A percentile compares a stretch with the other conserved stretches of the same genome.
These are phyloP conservation scores for Nasturtium officinale DNA, from an alignment of 345 rosid species.

Conservation along the genomic window DNA sequence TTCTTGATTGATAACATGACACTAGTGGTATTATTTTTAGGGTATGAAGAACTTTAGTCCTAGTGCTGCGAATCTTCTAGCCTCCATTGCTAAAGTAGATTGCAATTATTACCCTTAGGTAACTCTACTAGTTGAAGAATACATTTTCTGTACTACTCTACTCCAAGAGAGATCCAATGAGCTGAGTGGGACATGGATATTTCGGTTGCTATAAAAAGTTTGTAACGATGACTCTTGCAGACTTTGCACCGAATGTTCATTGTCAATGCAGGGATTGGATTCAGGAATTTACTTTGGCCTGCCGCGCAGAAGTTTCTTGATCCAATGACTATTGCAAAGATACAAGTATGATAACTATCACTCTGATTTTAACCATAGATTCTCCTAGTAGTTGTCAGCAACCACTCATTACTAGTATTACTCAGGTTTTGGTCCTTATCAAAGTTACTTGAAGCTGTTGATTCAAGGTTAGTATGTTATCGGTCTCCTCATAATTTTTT, in stretches of 20 bases:
- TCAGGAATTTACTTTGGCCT: slow-evolving; percentile 96
- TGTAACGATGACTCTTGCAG: slow-evolving; percentile 54
- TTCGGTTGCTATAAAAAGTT: slow-evolving; percentile 39
- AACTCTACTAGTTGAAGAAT: slow-evolving; percentile 33
- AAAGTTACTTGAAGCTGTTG: slow-evolving; percentile 77
- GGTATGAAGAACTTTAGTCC: slow-evolving; percentile 85
- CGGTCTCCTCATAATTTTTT: neutral
- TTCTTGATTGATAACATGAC: neutral
- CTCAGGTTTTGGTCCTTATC: slow-evolving; percentile 78
- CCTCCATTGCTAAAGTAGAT: slow-evolving; percentile 77
- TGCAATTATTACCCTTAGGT: slow-evolving; percentile 93
- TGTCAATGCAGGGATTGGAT: slow-evolving; percentile 95
- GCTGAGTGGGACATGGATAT: slow-evolving; percentile 28
- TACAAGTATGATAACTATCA: slow-evolving; percentile 58
- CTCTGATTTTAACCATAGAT: slow-evolving; percentile 7
- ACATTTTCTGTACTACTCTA: slow-evolving; percentile 8
- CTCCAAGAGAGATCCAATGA: neutral
- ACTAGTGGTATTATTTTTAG: slow-evolving; percentile 44
- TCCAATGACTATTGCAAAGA: slow-evolving; percentile 76
- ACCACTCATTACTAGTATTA: slow-evolving; percentile 24
- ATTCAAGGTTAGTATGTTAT: slow-evolving; percentile 58
- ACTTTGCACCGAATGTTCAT: slow-evolving; percentile 89
- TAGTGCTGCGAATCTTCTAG: slow-evolving; percentile 78
- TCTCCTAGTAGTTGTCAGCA: neutral
- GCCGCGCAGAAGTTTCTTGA: slow-evolving; percentile 92